These are phyloP conservation scores for Pestalotiopsis sp. DNA, from an alignment of 2,329 filamentous ascomycete species.

Conservation along the genomic window DNA sequence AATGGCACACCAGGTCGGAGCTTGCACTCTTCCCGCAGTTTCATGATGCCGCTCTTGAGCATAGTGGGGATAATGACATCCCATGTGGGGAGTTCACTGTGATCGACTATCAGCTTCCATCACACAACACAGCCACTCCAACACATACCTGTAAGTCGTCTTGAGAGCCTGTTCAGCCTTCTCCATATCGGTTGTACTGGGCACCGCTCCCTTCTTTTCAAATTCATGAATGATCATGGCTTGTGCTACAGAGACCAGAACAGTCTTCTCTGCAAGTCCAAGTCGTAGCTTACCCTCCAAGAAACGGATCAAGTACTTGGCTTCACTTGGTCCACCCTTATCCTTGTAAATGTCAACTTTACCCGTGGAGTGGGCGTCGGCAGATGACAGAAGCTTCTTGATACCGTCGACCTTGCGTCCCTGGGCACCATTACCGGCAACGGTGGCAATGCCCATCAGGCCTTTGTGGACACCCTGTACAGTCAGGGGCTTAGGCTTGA, in stretches of 20 bases:
- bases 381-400: constrained; percentile 93
- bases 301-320: constrained; percentile 91
- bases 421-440: constrained; percentile 85
- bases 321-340: constrained; percentile 92
- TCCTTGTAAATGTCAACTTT: constrained; percentile 91
- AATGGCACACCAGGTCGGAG: constrained; percentile 90
- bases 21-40: constrained; percentile 83
- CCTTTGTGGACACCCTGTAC: constrained; percentile 85
- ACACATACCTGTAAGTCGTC: constrained; percentile 78
- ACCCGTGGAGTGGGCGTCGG: constrained; percentile 72
- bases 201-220: constrained; percentile 68
- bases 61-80: constrained; percentile 92
- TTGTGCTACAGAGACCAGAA: constrained; percentile 87
- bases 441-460: constrained; percentile 84
- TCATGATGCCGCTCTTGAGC: constrained; percentile 82
- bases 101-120: neutral
- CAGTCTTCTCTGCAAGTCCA: constrained; percentile 88
- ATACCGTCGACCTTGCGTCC: constrained; percentile 90
- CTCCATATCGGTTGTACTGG: constrained; percentile 75
- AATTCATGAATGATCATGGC: constrained; percentile 85
- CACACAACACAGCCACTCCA: neutral
- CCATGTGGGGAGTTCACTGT: constrained; percentile 92
- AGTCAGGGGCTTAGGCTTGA: constrained; percentile 91
- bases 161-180: constrained; percentile 87
- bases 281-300: constrained; percentile 92